Evolutionary conservation across 106 monocot genomes (phyloP).

Genomic region (Alisma plantagoaquatica): DNA sequence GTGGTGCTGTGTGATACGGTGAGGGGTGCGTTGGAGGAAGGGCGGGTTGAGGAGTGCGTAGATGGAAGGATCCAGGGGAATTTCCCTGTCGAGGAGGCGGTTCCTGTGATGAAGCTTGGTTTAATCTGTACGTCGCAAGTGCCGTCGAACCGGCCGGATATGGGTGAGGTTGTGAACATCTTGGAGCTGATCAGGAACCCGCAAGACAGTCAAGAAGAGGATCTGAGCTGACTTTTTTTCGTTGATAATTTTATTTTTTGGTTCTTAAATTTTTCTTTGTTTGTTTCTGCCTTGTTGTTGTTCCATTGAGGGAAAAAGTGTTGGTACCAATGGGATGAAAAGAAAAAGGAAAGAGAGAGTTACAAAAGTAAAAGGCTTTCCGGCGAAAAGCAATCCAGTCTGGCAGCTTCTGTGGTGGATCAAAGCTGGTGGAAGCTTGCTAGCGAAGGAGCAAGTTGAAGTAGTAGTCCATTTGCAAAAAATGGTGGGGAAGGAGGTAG

Average conservation of each 20-base stretch:
- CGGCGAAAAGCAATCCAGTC: constrained; percentile 30
- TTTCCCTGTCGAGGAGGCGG: constrained; percentile 64
- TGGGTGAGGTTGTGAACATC: constrained; percentile 87
- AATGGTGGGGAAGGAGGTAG: not conserved
- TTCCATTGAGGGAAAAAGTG: not conserved
- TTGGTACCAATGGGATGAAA: not conserved
- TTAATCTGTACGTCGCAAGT: constrained; percentile 94
- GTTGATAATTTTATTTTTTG: constrained; percentile 1
- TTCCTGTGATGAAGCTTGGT: constrained; percentile 73
- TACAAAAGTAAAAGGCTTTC: constrained; percentile 1
- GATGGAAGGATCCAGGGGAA: constrained; percentile 50
- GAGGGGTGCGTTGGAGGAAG: constrained; percentile 58
- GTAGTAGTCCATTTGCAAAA: not conserved
- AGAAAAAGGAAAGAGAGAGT: not conserved
- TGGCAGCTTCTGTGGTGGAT: not conserved
- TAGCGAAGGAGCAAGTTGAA: not conserved
- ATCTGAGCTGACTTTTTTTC: constrained; percentile 26
- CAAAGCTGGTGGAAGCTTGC: not conserved
- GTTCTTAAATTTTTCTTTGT: constrained; percentile 8
- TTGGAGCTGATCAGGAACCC: constrained; percentile 80
- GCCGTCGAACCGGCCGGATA: constrained; percentile 78
- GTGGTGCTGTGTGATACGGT: constrained; percentile 72
- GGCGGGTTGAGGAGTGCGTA: constrained; percentile 59
- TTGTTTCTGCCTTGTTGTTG: not conserved
- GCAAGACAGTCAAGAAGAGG: constrained; percentile 37